Base-by-base conservation (phyloP, 371 early-diverging fungal species). In the Syncephalastrum racemosum region DNA sequence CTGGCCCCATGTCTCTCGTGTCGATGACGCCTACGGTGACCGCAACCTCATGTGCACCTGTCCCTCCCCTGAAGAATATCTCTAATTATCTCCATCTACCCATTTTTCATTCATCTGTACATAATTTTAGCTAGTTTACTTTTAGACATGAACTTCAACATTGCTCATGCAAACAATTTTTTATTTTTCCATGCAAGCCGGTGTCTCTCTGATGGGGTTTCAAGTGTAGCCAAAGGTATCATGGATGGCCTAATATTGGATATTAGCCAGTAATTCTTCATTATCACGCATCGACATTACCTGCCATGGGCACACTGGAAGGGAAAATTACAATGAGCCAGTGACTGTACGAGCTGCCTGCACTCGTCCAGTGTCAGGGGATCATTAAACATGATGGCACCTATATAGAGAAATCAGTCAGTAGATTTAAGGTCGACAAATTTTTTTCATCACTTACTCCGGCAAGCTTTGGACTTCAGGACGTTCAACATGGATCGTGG, bases 11-110 rank as follows among this genome's bases (percentile, higher is more conserved):
- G 88, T 92, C 27, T 79, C 83, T 41, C 83, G 97, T 50, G 87
- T 96, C 47, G 98, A 98, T 72, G 98, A 98, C 71, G 88, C 95
- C 31, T 94, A 82, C 64, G 98, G 98, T 50, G 98, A 98, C 63
- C 82, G 90, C 52, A 92, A 96, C 80, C 77, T 98, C 70, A 79
- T 94, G 60, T 96, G 97, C 82, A 90, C 93, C 46, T 96, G 97
- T 60, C 88, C 88, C 55, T 85, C 88, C 14, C 80, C 80, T 49
- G 80, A 79, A 58, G 80, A 79, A 54, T 79, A 79, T 49, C 47
- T 78, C 27, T 27, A 27, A 27, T 27, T 27, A 27, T 27, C 27
- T 27, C 27, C 27, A 27, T 27, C 27, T 27, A 27, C 27, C 27
- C 27, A 27, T 27, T 27, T 27, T 27, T 27, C 27, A 27, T 27